These are phyloP conservation scores for Taphrina betulina DNA, from an alignment of 1,139 yeast species.

Conservation along the genomic window DNA sequence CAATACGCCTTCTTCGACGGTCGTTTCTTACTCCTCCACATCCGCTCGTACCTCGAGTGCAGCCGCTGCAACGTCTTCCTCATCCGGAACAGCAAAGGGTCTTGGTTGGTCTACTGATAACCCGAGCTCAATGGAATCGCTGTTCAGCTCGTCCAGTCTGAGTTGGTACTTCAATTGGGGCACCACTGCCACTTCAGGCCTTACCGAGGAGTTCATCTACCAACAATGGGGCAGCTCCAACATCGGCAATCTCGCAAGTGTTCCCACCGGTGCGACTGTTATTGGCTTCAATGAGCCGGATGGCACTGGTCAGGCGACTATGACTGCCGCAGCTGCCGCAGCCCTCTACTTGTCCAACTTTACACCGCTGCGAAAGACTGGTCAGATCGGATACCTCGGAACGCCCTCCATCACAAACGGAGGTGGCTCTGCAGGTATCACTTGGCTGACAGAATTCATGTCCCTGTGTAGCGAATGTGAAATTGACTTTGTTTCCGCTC, in stretches of 20 bases:
- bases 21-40: slow-evolving; percentile 1
- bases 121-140: slow-evolving; percentile 6
- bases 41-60: slow-evolving; percentile 2
- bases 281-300: slow-evolving; percentile 35
- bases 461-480: slow-evolving; percentile 21
- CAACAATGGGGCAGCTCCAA: slow-evolving; percentile 29
- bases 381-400: slow-evolving; percentile 22
- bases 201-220: slow-evolving; percentile 10
- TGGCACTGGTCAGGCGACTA: slow-evolving; percentile 20
- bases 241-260: slow-evolving; percentile 3
- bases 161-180: slow-evolving; percentile 35
- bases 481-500: slow-evolving; percentile 30
- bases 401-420: slow-evolving; percentile 33
- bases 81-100: slow-evolving; percentile 17
- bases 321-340: slow-evolving; percentile 30
- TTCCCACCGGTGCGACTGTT: slow-evolving; percentile 30
- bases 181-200: slow-evolving; percentile 13
- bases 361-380: slow-evolving; percentile 33
- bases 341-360: slow-evolving; percentile 24
- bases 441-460: slow-evolving; percentile 33
- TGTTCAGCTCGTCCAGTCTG: slow-evolving; percentile 6
- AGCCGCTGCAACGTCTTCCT: background rate
- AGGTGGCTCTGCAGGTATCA: slow-evolving; percentile 15
- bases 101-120: slow-evolving; percentile 25
- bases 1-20: background rate